Evolutionary conservation across 1,284 basidiomycete species (phyloP).

Genomic region (Veloboletus limbatus): DNA sequence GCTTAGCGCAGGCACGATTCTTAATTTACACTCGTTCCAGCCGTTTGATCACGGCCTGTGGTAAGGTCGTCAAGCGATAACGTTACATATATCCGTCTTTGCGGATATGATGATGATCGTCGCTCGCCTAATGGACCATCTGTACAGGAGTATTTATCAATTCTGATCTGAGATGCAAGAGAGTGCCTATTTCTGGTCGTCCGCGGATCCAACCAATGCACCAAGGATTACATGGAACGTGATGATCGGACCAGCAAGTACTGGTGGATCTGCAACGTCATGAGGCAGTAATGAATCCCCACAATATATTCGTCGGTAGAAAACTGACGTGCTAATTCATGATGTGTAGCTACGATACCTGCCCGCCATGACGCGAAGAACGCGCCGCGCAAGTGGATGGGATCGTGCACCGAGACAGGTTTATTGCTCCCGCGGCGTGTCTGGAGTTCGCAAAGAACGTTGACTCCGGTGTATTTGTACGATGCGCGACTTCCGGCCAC

Average conservation of each 20-base stretch:
- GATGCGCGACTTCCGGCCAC: constrained; percentile 21
- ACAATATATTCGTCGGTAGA: too few species aligned
- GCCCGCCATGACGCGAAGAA: background rate
- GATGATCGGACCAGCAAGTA: constrained; percentile 6
- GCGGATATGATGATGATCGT: constrained; percentile 22
- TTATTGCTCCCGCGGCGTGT: constrained; percentile 31
- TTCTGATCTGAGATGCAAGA: constrained; percentile 24
- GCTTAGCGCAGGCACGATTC: background rate
- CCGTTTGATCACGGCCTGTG: too few species aligned
- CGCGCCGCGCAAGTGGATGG: too few species aligned
- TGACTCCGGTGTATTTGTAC: constrained; percentile 5
- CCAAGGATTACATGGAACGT: constrained; percentile 3
- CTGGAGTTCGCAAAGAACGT: constrained; percentile 23
- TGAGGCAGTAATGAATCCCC: too few species aligned
- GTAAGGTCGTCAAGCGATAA: background rate
- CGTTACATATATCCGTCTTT: background rate
- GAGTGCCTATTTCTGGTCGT: constrained; percentile 24
- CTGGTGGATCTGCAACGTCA: constrained; percentile 13
- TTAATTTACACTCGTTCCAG: background rate
- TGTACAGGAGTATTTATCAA: constrained; percentile 1
- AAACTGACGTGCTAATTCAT: background rate
- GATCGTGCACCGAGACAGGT: constrained; percentile 18
- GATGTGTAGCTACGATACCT: background rate
- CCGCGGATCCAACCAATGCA: constrained; percentile 28
- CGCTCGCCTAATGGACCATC: constrained; percentile 20